These are phyloP conservation scores for Leucocoprinus leucothites DNA, from an alignment of 768 basidiomycete species.

Conservation along the genomic window DNA sequence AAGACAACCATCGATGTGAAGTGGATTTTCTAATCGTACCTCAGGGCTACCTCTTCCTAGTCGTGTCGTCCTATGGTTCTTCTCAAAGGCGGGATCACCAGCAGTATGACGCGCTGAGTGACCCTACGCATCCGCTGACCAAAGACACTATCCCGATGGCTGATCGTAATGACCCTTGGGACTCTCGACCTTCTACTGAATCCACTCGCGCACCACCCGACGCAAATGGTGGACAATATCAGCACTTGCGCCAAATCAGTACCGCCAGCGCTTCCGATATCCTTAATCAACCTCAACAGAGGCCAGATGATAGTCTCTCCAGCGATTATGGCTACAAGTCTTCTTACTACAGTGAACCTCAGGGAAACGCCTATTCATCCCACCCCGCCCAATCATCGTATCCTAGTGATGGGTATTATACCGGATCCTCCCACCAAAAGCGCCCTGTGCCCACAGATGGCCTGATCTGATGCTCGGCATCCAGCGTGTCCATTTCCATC, in stretches of 20 bases:
- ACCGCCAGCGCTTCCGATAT: conserved; percentile 53
- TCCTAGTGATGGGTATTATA: conserved; percentile 27
- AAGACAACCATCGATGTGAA: conserved; percentile 21
- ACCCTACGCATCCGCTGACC: conserved; percentile 48
- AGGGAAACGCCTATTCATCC: conserved; percentile 24
- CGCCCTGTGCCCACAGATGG: conserved; percentile 16
- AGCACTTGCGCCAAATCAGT: conserved; percentile 55
- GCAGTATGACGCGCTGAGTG: conserved; percentile 73
- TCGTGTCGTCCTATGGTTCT: conserved; percentile 57
- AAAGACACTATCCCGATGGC: conserved; percentile 61
- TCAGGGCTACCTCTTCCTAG: conserved; percentile 47
- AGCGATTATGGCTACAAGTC: conserved; percentile 28
- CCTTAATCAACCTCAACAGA: conserved; percentile 43
- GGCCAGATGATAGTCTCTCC: conserved; percentile 41
- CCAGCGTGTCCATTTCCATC: background rate
- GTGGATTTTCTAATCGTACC: background rate
- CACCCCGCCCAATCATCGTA: conserved; percentile 29
- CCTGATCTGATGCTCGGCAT: conserved; percentile 1
- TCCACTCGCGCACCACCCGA: conserved; percentile 15
- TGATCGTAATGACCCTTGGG: conserved; percentile 69
- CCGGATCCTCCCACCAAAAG: conserved; percentile 26
- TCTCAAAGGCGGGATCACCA: conserved; percentile 79
- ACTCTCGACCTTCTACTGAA: conserved; percentile 52
- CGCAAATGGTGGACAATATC: conserved; percentile 24
- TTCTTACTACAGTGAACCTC: conserved; percentile 29